phyloP scores from a whole-genome alignment of 345 rosid genomes.

The Salix viminalis region DNA sequence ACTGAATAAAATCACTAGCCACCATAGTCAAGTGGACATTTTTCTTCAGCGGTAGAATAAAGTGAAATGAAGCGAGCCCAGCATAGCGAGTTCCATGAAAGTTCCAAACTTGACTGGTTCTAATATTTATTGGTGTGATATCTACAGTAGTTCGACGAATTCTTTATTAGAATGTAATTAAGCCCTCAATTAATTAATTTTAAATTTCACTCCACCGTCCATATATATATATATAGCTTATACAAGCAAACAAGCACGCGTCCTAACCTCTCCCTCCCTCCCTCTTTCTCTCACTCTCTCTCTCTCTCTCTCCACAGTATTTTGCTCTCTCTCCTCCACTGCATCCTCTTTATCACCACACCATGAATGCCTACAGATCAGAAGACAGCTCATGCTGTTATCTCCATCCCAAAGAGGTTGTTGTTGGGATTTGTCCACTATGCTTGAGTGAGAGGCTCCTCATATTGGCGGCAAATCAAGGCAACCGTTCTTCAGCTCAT shows the following conservation, averaged over 20 bases:
- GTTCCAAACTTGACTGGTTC: not conserved
- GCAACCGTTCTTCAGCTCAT: conserved; percentile 25
- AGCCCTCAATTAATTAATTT: not conserved
- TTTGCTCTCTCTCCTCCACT: not conserved
- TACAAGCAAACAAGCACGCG: not conserved
- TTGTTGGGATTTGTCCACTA: conserved; percentile 70
- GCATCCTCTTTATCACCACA: not conserved
- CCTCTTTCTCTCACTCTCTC: not conserved
- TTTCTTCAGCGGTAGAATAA: not conserved
- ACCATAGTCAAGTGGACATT: not conserved
- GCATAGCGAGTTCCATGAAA: not conserved
- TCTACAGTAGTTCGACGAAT: not conserved
- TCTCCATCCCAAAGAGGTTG: conserved; percentile 64
- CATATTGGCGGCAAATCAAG: conserved; percentile 66
- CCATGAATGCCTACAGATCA: conserved; percentile 50
- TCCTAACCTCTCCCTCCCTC: not conserved
- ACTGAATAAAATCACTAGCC: not conserved
- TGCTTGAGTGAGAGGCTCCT: conserved; percentile 88
- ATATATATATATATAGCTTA: not conserved
- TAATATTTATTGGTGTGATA: conserved; percentile 7
- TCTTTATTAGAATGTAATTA: not conserved
- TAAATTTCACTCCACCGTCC: not conserved
- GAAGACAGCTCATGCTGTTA: conserved; percentile 59
- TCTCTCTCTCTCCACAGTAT: not conserved
- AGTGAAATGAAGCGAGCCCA: not conserved